Percentiles rank a stretch among this genome's conserved stretches.
These are phyloP conservation scores for Stereocaulon alpinum DNA, from an alignment of 495 filamentous ascomycete species.

Conservation along the genomic window DNA sequence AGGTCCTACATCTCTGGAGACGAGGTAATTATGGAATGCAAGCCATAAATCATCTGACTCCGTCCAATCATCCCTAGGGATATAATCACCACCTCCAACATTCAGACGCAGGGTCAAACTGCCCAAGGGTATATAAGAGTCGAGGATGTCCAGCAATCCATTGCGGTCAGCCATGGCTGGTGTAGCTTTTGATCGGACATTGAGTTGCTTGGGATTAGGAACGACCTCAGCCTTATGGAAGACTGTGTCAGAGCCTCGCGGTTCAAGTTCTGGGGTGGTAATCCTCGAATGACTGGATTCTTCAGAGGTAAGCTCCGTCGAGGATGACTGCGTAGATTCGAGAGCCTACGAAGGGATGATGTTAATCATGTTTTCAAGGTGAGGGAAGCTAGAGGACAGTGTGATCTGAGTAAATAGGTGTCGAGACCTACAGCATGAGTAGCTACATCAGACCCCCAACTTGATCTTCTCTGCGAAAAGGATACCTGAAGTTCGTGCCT, in stretches of 20 bases:
- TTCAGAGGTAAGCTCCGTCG: not conserved
- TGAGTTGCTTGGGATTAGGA: not conserved
- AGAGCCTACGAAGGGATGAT: not conserved
- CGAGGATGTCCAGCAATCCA: not conserved
- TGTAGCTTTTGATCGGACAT: not conserved
- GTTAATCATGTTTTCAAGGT: not conserved
- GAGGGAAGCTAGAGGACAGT: not conserved
- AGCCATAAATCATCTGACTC: constrained; percentile 8
- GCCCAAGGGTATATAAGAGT: constrained; percentile 1
- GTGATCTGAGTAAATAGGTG: too few species aligned
- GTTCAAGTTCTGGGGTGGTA: not conserved
- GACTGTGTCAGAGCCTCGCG: not conserved
- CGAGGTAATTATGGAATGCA: constrained; percentile 7
- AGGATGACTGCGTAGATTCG: not conserved
- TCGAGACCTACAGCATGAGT: not conserved
- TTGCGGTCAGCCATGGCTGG: not conserved
- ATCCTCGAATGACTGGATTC: constrained; percentile 1
- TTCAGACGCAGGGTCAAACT: not conserved
- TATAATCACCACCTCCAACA: not conserved
- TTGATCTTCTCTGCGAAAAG: not conserved
- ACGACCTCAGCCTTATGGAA: not conserved
- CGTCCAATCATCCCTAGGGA: not conserved
- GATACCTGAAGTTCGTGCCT: not conserved
- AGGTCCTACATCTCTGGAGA: constrained; percentile 2
- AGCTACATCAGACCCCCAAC: not conserved